Percentiles rank a stretch among this genome's conserved stretches.
These are phyloP conservation scores for Lolium perenne DNA, from an alignment of 176 grass and related monocot genomes.

Conservation along the genomic window DNA sequence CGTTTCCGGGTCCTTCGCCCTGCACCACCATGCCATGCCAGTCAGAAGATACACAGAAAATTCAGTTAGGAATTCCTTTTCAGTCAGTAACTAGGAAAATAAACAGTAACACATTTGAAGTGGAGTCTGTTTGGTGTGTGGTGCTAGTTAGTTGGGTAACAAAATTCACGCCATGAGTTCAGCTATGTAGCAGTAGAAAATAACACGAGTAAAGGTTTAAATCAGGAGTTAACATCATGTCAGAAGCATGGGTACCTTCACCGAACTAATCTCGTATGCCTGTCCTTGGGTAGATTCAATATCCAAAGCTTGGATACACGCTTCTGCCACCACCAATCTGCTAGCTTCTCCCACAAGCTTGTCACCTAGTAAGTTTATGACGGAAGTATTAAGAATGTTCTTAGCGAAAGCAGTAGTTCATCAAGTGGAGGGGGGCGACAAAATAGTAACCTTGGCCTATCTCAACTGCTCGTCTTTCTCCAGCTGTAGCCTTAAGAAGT, in stretches of 20 bases:
- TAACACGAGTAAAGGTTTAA: not conserved
- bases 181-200: not conserved
- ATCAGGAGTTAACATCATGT: not conserved
- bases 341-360: conserved; percentile 93
- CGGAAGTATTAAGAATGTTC: not conserved
- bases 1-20: conserved; percentile 81
- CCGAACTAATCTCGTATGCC: conserved; percentile 93
- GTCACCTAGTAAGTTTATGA: conserved; percentile 57
- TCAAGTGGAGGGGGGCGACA: not conserved
- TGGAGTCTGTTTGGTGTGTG: not conserved
- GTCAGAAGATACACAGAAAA: conserved; percentile 3
- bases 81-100: conserved; percentile 8
- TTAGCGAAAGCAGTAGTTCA: not conserved
- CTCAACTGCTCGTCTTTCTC: conserved; percentile 83
- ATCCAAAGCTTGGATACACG: conserved; percentile 93
- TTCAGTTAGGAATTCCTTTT: not conserved
- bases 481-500: conserved; percentile 93
- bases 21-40: conserved; percentile 43
- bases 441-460: conserved; percentile 75
- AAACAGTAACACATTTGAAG: not conserved
- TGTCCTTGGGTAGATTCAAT: conserved; percentile 82
- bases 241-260: conserved; percentile 63
- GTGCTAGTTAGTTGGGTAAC: not conserved
- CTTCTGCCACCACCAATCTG: conserved; percentile 94
- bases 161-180: not conserved